Conservation (phyloP, 2,329 filamentous ascomycete genomes). For the Chrysosporium queenslandicum region DNA sequence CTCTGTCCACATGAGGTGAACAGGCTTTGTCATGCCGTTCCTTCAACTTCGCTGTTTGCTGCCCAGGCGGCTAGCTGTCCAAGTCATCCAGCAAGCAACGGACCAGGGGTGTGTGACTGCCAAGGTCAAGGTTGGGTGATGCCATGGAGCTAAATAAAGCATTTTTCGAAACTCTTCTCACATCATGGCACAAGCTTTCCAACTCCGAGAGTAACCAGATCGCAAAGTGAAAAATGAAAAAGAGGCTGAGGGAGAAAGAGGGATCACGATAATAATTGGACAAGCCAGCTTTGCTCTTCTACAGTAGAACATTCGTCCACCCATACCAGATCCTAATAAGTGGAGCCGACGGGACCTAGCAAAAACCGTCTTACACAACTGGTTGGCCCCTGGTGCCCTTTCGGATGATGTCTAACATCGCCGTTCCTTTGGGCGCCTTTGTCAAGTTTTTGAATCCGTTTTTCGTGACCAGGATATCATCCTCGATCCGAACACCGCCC, state of each 20-base stretch:
- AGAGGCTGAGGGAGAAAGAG: no score
- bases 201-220: no score
- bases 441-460: constrained; percentile 63
- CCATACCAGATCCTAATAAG: no score
- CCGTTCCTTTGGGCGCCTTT: constrained; percentile 57
- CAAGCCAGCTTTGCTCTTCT: no score
- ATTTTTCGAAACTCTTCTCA: not conserved
- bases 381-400: constrained; percentile 1
- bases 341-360: not conserved
- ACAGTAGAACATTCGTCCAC: no score
- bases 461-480: constrained; percentile 61
- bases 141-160: not conserved
- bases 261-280: no score
- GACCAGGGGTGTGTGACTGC: not conserved
- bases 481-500: constrained; percentile 39
- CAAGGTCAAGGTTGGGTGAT: not conserved
- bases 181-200: no score
- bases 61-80: no score
- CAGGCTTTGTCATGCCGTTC: no score
- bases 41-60: no score
- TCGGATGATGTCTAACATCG: constrained; percentile 35
- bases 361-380: not conserved
- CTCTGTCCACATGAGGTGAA: no score
- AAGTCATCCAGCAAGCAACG: not conserved
- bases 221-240: no score